Evolutionary conservation across 2,329 filamentous ascomycete species (phyloP), one percentile per base, ranked within the genome.

Genomic region (Trichoderma asperellum): DNA sequence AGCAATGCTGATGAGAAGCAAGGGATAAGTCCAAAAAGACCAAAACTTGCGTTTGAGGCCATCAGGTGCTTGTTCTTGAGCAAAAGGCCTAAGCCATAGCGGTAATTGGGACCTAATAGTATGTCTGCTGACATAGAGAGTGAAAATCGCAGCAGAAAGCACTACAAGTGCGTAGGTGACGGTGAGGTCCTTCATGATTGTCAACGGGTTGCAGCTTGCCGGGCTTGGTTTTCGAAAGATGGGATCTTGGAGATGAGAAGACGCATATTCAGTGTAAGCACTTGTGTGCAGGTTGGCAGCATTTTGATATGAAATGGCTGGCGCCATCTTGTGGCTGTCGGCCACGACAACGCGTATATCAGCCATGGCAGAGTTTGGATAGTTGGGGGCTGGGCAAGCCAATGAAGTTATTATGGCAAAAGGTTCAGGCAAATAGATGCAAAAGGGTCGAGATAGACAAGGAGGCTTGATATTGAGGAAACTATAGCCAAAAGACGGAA

Each of bases 71-170:
- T 79, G 71, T 72, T 85, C 83, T 10, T 77, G 74, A 2, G 83
- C 83, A 70, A 85, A 85, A 1, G 80, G 79, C 11, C 76, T 78
- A 16, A 79, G 74, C 82, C 83, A 85, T 55, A 74, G 76, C 0
- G 83, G 83, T 1, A 80, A 74, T 3, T 71, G 70, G 4, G 76
- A 75, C 2, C 74, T 70, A 6, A 81, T 68, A 2, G 72, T 74
- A 4, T 72, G 65, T 8, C 71, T 75, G 68, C 61, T 68, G 29
- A 79, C 34, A 64, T 80, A 77, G 18, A 81, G 62, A 21, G 79
- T 68, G 27, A 76, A 61, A 5, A 75, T 73, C 8, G 76, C 72
- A 11, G 81, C 57, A 5, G 80, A 78, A 5, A 75, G 34, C 1
- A 62, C 66, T 5, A 76, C 66, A 21, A 77, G 64, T 6, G 66